Evolutionary conservation across 1,139 yeast genomes (phyloP).

Genomic region (Zygotorulaspora mrakii): DNA sequence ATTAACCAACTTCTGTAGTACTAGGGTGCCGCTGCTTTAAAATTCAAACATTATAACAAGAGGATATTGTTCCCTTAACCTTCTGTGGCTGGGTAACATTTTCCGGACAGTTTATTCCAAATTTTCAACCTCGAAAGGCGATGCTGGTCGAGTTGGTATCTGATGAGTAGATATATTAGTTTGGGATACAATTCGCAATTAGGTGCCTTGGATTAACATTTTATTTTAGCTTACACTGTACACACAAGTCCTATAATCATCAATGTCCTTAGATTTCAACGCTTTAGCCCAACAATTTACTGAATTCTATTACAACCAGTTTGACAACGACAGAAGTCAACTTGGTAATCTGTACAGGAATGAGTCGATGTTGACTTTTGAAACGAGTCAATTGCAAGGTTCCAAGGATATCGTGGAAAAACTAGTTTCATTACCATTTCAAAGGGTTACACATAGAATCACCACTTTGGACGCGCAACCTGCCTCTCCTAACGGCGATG

Average conservation of each 20-base stretch:
- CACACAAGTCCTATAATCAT: not conserved
- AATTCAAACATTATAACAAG: too few species aligned
- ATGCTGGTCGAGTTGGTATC: too few species aligned
- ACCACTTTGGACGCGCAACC: slow-evolving; percentile 98
- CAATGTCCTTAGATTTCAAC: slow-evolving; percentile 60
- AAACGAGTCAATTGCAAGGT: slow-evolving; percentile 91
- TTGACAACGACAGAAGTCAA: slow-evolving; percentile 87
- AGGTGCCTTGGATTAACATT: too few species aligned
- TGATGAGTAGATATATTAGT: too few species aligned
- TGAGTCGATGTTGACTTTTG: slow-evolving; percentile 96
- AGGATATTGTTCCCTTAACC: not conserved
- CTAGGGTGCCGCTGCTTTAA: too few species aligned
- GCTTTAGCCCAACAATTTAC: slow-evolving; percentile 74
- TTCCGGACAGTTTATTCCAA: slow-evolving; percentile 1
- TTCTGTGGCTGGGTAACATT: slow-evolving; percentile 9
- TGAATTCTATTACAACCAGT: slow-evolving; percentile 90
- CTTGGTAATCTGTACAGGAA: slow-evolving; percentile 94
- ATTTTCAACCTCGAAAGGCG: slow-evolving; percentile 1
- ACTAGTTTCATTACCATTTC: slow-evolving; percentile 80
- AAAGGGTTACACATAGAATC: slow-evolving; percentile 86
- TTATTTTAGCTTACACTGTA: not conserved
- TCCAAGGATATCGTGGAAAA: slow-evolving; percentile 89
- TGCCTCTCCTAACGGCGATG: slow-evolving; percentile 89
- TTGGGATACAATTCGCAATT: too few species aligned
- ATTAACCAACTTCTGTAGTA: too few species aligned